phyloP scores from a whole-genome alignment of 1,284 basidiomycete species.

The Phellopilus nigrolimitatus region DNA sequence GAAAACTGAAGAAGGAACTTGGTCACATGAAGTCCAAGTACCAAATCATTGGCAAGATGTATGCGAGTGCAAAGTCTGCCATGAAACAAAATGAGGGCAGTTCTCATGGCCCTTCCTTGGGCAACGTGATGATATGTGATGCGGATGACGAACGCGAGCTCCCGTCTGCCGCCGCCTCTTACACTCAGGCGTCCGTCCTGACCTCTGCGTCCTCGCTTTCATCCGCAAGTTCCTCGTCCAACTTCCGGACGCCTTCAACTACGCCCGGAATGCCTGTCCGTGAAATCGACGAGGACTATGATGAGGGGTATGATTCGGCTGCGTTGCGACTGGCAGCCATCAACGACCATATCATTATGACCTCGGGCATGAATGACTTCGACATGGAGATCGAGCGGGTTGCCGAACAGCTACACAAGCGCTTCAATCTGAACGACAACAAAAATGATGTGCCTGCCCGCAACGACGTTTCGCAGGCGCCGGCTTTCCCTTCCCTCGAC shows the following conservation, averaged over 20 bases:
- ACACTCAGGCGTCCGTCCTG: not conserved
- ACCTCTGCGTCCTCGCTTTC: not conserved
- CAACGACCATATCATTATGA: not conserved
- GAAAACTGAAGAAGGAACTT: too few species aligned
- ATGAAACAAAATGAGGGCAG: not conserved
- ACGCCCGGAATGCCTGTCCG: not conserved
- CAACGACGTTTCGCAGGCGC: not conserved
- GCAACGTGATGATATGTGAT: not conserved
- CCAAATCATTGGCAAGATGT: not conserved
- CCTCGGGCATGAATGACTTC: not conserved
- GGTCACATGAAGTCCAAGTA: not conserved
- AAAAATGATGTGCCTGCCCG: not conserved
- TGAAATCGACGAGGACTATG: conserved; percentile 16
- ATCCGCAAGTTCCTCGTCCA: not conserved
- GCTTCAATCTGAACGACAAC: not conserved
- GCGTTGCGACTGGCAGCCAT: not conserved
- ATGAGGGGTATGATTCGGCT: conserved; percentile 8
- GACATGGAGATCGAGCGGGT: too few species aligned
- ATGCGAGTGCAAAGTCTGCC: not conserved
- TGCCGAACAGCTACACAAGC: not conserved
- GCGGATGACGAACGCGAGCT: not conserved
- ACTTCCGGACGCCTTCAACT: not conserved
- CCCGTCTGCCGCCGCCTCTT: not conserved
- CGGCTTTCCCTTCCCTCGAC: not conserved
- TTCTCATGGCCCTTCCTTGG: too few species aligned